Evolutionary conservation across 257 asterid species (phyloP).

Genomic region (Solanum chaucha): DNA sequence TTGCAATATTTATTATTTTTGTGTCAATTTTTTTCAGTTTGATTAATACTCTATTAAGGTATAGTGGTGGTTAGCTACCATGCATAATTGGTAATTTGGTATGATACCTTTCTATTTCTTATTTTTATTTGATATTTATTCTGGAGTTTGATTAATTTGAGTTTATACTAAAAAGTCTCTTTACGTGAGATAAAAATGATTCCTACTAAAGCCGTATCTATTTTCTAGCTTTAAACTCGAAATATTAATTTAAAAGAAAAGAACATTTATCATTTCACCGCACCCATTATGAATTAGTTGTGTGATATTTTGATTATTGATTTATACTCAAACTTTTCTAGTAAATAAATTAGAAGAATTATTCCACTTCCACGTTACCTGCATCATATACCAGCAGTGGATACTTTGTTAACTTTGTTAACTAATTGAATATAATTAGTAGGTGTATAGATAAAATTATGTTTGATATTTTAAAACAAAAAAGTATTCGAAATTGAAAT

Average conservation of each 20-base stretch:
- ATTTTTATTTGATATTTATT: background rate
- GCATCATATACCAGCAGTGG: background rate
- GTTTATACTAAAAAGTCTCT: background rate
- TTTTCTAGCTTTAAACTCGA: background rate
- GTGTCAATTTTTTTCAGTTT: background rate
- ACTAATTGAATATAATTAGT: background rate
- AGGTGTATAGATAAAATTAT: background rate
- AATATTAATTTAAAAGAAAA: background rate
- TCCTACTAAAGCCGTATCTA: fast-evolving
- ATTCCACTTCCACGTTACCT: background rate
- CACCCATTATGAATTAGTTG: background rate
- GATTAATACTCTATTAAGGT: background rate
- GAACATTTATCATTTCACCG: background rate
- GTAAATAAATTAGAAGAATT: background rate
- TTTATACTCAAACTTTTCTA: background rate
- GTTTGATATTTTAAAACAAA: background rate
- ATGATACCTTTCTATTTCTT: background rate
- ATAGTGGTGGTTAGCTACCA: background rate
- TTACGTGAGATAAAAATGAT: background rate
- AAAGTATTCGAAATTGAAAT: background rate
- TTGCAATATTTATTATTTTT: background rate
- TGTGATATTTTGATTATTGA: background rate
- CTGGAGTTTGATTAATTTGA: background rate
- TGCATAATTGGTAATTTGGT: background rate
- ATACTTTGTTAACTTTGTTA: background rate